A percentile compares a stretch with the other conserved stretches of the same genome.
Conservation (phyloP, 331 rosid species). For the Pyrus hybrid region DNA sequence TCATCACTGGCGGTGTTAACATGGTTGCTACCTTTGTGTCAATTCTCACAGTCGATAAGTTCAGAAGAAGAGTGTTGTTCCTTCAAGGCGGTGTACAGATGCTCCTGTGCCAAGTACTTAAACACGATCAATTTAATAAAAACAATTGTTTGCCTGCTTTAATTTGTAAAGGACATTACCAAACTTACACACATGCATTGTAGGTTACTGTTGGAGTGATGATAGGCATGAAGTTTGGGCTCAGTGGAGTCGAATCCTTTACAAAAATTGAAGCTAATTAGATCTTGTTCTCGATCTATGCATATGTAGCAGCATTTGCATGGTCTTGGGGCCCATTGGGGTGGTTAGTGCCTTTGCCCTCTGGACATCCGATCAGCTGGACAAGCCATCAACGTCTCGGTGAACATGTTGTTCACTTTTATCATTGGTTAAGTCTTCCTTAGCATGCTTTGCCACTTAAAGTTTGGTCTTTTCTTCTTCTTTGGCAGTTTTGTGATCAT, state of each 20-base stretch:
- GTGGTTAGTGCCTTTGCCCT: conserved; percentile 48
- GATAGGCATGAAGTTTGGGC: conserved; percentile 35
- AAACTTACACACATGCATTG: not conserved
- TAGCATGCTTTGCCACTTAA: conserved; percentile 50
- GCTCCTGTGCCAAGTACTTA: conserved; percentile 59
- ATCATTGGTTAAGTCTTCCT: conserved; percentile 37
- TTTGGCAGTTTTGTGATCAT: conserved; percentile 28
- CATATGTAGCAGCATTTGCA: conserved; percentile 42
- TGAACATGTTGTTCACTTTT: conserved; percentile 52
- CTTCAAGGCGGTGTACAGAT: conserved; percentile 70
- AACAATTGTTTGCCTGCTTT: not conserved
- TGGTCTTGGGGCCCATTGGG: conserved; percentile 68
- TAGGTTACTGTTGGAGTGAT: conserved; percentile 23
- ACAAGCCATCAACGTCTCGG: conserved; percentile 41
- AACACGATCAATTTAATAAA: not conserved
- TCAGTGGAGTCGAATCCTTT: conserved; percentile 28
- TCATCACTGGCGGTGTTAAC: conserved; percentile 51
- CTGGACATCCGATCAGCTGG: conserved; percentile 44
- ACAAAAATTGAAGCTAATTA: conserved; percentile 17
- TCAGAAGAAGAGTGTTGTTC: conserved; percentile 47
- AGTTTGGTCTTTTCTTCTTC: conserved; percentile 49
- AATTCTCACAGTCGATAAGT: conserved; percentile 53
- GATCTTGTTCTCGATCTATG: conserved; percentile 27
- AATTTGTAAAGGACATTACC: not conserved
- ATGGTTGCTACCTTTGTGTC: conserved; percentile 45